Evolutionary conservation across 2,329 filamentous ascomycete species (phyloP).

Genomic region (Stylonectria norvegica): DNA sequence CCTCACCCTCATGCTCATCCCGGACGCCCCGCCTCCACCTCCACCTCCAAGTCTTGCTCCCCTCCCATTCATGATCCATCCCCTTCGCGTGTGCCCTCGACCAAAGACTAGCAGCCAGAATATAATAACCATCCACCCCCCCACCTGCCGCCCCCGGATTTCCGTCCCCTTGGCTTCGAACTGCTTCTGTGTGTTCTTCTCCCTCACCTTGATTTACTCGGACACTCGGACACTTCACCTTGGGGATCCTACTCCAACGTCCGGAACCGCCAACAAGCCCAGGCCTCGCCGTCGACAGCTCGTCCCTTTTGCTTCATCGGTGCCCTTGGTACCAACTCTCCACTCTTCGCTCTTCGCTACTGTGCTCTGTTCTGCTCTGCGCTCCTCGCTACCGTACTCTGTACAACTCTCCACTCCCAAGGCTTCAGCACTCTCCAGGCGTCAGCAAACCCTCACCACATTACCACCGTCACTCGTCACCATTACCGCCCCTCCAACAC

Average conservation of each 20-base stretch:
- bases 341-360: conserved; percentile 14
- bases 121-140: conserved; percentile 33
- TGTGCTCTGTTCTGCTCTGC: conserved; percentile 18
- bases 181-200: conserved; percentile 19
- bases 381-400: conserved; percentile 5
- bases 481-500: conserved; percentile 13
- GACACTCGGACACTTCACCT: background rate
- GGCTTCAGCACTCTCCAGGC: background rate
- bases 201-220: conserved; percentile 7
- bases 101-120: conserved; percentile 21
- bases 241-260: background rate
- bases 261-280: no score
- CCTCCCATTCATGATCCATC: no score
- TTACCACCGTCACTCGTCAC: no score
- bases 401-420: conserved; percentile 7
- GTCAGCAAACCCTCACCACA: no score
- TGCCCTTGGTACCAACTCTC: conserved; percentile 4
- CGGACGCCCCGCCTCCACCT: background rate
- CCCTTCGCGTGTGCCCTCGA: conserved; percentile 18
- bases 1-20: background rate
- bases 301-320: background rate
- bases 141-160: conserved; percentile 31
- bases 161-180: conserved; percentile 28
- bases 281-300: background rate
- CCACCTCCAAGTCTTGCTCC: background rate